Evolutionary conservation across 2,329 filamentous ascomycete species (phyloP), one percentile per base, ranked within the genome.

Genomic region (Anthostomella pinea): DNA sequence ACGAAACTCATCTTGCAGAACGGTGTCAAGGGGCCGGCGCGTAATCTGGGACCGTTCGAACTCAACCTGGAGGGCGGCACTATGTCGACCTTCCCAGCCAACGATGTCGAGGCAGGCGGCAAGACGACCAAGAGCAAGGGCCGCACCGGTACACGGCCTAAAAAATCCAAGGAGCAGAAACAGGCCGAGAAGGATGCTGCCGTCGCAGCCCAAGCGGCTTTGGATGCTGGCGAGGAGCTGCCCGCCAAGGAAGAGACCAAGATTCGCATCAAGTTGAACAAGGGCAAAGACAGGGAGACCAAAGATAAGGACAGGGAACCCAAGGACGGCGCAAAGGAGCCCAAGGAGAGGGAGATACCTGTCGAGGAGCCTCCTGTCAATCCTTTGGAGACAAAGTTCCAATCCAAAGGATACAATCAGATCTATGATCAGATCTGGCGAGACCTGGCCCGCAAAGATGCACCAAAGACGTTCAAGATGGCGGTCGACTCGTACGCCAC

Each of bases 361-460:
- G 43, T 59, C 49, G 46, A 63, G 53, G 52, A 58, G 37, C 37
- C 46, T 24, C 51, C 58, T 11, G 41, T 41, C 15, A 73, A 77
- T 35, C 56, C 66, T 4, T 71, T 78, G 15, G 75, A 82, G 41
- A 75, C 79, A 42, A 75, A 76, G 42, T 93, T 87, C 64, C 83
- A 87, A 49, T 93, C 89, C 33, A 95, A 95, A 60, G 89, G 87
- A 13, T 98, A 94, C 68, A 89, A 94, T 56, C 90, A 95, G 62
- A 91, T 98, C 39, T 96, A 96, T 62, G 90, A 95, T 56, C 89
- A 96, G 62, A 97, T 97, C 49, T 94, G 88, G 83, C 85, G 91
- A 48, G 93, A 98, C 57, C 81, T 98, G 53, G 87, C 91, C 3
- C 82, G 88, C 43, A 95, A 95, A 60, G 89, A 95, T 60, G 85